Evolutionary conservation across 306 rosid species (phyloP), one percentile per base, ranked within the genome.

Genomic region (Alnus glutinosa): DNA sequence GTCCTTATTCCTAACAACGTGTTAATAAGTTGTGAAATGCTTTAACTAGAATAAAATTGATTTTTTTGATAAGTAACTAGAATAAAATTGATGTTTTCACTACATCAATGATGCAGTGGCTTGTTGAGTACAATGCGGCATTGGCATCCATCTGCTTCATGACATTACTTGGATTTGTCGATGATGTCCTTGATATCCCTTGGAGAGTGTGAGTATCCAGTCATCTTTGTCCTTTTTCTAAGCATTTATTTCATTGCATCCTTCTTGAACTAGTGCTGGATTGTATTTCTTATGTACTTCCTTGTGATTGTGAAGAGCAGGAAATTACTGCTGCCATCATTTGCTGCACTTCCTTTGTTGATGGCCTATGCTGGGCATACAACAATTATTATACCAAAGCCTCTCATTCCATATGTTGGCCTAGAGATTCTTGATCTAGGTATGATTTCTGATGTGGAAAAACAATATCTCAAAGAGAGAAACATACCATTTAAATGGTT

Each of bases 361-460:
- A 95, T 95, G 98, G 99, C 99, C 54, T 95, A 95, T 86, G 98
- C 98, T 82, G 99, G 99, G 83, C 99, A 95, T 84, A 95, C 99
- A 57, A 92, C 97, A 75, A 95, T 95, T 77, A 54, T 95, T 80
- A 87, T 95, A 79, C 99, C 99, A 15, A 95, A 95, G 83, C 99
- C 98, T 81, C 95, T 95, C 48, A 87, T 86, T 54, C 91, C 94
- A 58, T 88, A 90, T 69, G 77, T 90, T 37, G 99, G 97, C 39
- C 72, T 89, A 70, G 92, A 90, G 77, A 46, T 95, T 85, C 85
- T 90, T 85, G 94, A 93, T 83, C 92, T 93, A 73, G 99, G 99
- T 95, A 89, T 80, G 88, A 70, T 67, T 86, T 73, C 39, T 77
- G 71, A 18, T 15, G 54, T 62, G 8, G 7, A 30, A 23, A 54